Evolutionary conservation across 73 alveolate genomes (phyloP).

Genomic region (Paramecium tetraurelia): DNA sequence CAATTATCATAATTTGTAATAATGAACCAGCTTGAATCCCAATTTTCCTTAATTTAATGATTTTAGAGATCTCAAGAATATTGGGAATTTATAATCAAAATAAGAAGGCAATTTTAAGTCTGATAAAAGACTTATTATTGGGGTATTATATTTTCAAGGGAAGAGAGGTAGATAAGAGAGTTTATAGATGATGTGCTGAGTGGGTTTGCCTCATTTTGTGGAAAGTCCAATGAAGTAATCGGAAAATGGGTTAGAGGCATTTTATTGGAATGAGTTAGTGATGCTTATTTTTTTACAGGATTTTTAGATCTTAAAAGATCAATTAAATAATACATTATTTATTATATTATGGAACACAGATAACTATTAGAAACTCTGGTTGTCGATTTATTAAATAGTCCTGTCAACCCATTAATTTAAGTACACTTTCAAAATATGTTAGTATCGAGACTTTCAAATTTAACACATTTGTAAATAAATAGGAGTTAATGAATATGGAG

Average conservation of each 20-base stretch:
- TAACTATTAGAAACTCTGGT: background rate
- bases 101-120: background rate
- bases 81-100: background rate
- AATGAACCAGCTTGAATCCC: background rate
- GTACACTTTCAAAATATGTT: background rate
- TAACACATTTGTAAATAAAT: background rate
- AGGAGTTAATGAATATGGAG: background rate
- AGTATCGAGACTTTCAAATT: constrained; percentile 2
- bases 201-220: background rate
- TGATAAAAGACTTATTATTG: background rate
- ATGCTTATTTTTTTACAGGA: background rate
- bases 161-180: background rate
- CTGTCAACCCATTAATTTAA: background rate
- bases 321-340: background rate
- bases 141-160: background rate
- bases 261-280: background rate
- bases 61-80: background rate
- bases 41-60: background rate
- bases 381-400: background rate
- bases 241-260: constrained; percentile 32
- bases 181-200: background rate
- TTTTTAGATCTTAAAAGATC: background rate
- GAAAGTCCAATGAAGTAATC: background rate
- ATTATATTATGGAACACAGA: background rate
- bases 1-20: background rate